Conservation (phyloP, 768 basidiomycete species). For the Mycena capillaripes region DNA sequence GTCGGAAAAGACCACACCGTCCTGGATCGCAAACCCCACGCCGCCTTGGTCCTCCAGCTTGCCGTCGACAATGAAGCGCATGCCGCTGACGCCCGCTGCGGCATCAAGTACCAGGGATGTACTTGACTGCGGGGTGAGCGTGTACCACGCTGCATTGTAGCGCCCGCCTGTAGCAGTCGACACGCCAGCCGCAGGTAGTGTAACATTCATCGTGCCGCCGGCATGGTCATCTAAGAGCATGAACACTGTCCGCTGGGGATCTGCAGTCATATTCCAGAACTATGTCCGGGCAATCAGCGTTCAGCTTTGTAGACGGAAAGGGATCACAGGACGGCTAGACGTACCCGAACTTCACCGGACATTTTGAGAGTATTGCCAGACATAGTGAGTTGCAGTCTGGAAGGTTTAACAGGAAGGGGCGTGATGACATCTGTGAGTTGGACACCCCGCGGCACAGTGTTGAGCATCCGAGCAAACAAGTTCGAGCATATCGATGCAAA, state of each 20-base stretch:
- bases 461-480: conserved; percentile 4
- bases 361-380: neutral
- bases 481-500: conserved; percentile 15
- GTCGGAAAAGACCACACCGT: neutral
- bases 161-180: neutral
- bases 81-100: neutral
- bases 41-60: conserved; percentile 16
- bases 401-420: conserved; percentile 10
- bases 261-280: conserved; percentile 15
- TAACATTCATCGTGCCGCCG: neutral
- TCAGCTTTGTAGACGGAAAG: no score
- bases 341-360: neutral
- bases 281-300: neutral
- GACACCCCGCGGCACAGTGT: conserved; percentile 8
- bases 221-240: conserved; percentile 14
- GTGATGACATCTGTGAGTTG: conserved; percentile 11
- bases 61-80: conserved; percentile 8
- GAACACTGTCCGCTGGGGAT: neutral
- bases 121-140: neutral
- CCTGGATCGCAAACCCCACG: neutral
- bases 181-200: neutral
- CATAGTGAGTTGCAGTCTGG: neutral
- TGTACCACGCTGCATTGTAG: neutral
- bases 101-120: neutral
- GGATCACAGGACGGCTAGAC: no score